Conservation (phyloP, 2,329 filamentous ascomycete genomes). For the Hymenoscyphus scutula region DNA sequence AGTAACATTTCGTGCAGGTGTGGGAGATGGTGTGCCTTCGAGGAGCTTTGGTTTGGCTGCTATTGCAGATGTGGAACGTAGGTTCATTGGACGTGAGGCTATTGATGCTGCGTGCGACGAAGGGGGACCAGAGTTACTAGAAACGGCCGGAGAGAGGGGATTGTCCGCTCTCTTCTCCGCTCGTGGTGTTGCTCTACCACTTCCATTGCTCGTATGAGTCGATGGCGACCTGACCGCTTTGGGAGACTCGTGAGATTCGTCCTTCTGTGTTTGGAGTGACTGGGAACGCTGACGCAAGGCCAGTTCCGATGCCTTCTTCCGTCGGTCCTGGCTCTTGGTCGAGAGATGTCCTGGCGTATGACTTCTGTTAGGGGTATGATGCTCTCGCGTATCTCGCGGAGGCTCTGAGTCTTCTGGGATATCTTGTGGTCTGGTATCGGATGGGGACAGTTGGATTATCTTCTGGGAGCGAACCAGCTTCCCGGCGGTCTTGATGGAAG, state of each 20-base stretch:
- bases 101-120: slow-evolving; percentile 12
- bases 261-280: slow-evolving; percentile 30
- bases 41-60: slow-evolving; percentile 28
- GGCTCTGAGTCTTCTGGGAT: slow-evolving; percentile 39
- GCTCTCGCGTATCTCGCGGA: slow-evolving; percentile 33
- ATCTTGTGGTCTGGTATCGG: slow-evolving; percentile 37
- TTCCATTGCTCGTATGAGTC: slow-evolving; percentile 15
- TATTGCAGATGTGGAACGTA: slow-evolving; percentile 48
- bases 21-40: slow-evolving; percentile 25
- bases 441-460: slow-evolving; percentile 43
- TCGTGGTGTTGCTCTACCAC: slow-evolving; percentile 22
- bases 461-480: slow-evolving; percentile 54
- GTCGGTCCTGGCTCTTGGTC: slow-evolving; percentile 49
- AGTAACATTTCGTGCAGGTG: slow-evolving; percentile 22
- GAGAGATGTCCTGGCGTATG: slow-evolving; percentile 62
- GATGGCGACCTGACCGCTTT: slow-evolving; percentile 25
- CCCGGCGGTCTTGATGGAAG: slow-evolving; percentile 38
- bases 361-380: slow-evolving; percentile 47
- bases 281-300: slow-evolving; percentile 36
- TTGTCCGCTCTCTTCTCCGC: slow-evolving; percentile 16
- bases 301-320: slow-evolving; percentile 33
- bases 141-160: slow-evolving; percentile 23
- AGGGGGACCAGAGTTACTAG: slow-evolving; percentile 19
- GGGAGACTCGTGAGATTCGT: slow-evolving; percentile 25
- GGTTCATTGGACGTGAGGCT: slow-evolving; percentile 40